Evolutionary conservation across 202 grass and related monocot genomes (phyloP).

Genomic region (Setaria viridis): DNA sequence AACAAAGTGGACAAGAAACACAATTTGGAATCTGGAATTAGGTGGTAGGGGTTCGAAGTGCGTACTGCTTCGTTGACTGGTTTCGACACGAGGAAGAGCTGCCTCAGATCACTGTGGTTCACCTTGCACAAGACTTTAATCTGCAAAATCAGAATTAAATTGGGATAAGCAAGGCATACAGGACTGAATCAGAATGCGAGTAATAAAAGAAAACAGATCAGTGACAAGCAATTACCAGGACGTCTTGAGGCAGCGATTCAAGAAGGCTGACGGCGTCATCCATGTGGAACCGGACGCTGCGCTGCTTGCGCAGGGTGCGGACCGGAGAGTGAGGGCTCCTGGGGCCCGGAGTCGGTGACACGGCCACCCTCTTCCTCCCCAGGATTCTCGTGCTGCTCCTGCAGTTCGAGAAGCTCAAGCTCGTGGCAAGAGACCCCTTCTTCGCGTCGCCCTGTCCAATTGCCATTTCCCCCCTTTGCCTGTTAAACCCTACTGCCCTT

Average conservation of each 20-base stretch:
- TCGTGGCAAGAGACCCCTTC: conserved; percentile 41
- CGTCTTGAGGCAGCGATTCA: conserved; percentile 67
- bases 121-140: conserved; percentile 77
- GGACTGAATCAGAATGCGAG: neutral
- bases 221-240: conserved; percentile 64
- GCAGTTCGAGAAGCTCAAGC: conserved; percentile 48
- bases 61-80: conserved; percentile 77
- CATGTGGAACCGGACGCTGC: conserved; percentile 52
- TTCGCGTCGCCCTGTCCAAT: conserved; percentile 45
- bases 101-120: conserved; percentile 73
- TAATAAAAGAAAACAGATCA: neutral
- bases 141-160: conserved; percentile 38
- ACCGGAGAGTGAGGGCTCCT: conserved; percentile 47
- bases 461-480: conserved; percentile 48
- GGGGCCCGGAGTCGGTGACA: conserved; percentile 44
- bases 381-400: conserved; percentile 65
- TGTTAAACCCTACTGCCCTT: conserved; percentile 29
- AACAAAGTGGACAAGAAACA: neutral
- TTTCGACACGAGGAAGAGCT: conserved; percentile 85
- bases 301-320: conserved; percentile 56
- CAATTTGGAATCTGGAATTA: neutral
- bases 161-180: neutral
- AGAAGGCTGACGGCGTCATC: conserved; percentile 55
- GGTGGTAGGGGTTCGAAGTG: neutral
- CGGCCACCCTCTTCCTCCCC: conserved; percentile 72